phyloP scores from a whole-genome alignment of 495 filamentous ascomycete species.

The Chaetomium tenue region DNA sequence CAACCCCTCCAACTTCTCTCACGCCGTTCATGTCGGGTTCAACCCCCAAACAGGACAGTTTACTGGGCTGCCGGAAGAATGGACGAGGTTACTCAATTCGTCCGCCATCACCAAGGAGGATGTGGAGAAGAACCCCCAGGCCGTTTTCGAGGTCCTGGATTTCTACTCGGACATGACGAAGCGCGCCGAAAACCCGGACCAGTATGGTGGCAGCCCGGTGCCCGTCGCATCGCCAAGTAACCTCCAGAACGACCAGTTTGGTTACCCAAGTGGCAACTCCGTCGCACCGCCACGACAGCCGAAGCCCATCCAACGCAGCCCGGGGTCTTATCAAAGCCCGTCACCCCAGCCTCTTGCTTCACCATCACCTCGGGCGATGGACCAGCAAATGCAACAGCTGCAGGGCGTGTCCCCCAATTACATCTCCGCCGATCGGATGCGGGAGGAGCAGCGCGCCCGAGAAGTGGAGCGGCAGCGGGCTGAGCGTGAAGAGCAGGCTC shows the following conservation, averaged over 20 bases:
- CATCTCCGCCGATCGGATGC: constrained; percentile 56
- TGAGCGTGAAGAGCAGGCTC: constrained; percentile 64
- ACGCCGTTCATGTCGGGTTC: constrained; percentile 96
- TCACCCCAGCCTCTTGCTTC: constrained; percentile 30
- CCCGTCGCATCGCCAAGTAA: constrained; percentile 56
- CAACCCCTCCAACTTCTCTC: constrained; percentile 95
- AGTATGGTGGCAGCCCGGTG: constrained; percentile 65
- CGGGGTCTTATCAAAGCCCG: constrained; percentile 42
- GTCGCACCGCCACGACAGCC: constrained; percentile 73
- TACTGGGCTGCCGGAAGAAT: constrained; percentile 88
- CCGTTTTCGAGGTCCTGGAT: constrained; percentile 93
- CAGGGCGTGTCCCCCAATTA: constrained; percentile 49
- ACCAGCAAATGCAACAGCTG: constrained; percentile 43
- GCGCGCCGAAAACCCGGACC: constrained; percentile 74
- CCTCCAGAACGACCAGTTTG: constrained; percentile 65
- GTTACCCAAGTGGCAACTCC: constrained; percentile 59
- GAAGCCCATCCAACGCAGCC: constrained; percentile 52
- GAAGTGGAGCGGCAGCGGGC: constrained; percentile 53
- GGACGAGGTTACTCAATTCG: constrained; percentile 90
- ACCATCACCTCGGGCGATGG: constrained; percentile 41
- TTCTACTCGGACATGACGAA: constrained; percentile 97
- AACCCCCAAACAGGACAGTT: constrained; percentile 92
- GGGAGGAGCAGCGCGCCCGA: constrained; percentile 48
- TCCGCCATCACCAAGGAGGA: constrained; percentile 98
- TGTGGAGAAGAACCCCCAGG: constrained; percentile 96